Conservation (phyloP, 139 green algal species). For the Chlorella sorokiniana region DNA sequence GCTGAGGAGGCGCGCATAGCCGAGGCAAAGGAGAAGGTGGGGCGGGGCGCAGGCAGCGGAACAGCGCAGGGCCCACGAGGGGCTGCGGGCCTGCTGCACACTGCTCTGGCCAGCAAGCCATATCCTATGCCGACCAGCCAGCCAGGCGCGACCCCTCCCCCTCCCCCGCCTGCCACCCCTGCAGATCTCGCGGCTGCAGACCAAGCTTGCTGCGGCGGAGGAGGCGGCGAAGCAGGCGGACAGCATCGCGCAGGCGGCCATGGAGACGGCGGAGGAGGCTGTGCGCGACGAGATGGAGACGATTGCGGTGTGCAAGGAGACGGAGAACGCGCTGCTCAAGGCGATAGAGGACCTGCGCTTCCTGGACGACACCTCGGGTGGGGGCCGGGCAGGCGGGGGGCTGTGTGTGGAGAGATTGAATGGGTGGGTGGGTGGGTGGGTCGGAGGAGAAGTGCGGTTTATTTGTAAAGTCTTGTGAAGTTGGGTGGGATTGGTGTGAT, state of each 20-base stretch:
- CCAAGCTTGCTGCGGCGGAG: slow-evolving; percentile 31
- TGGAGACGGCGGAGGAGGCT: slow-evolving; percentile 78
- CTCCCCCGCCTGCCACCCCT: not conserved
- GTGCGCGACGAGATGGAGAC: slow-evolving; percentile 86
- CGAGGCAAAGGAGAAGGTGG: slow-evolving; percentile 39
- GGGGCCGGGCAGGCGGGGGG: not conserved
- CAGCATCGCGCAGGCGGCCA: slow-evolving; percentile 66
- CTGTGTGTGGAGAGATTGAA: not conserved
- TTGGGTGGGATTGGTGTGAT: not conserved
- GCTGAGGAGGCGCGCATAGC: slow-evolving; percentile 2
- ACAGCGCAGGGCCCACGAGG: not conserved
- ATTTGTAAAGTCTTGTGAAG: not conserved
- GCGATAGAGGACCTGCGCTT: slow-evolving; percentile 64
- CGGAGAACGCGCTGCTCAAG: slow-evolving; percentile 64
- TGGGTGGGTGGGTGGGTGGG: not conserved
- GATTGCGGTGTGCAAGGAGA: slow-evolving; percentile 63
- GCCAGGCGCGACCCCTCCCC: too few species aligned
- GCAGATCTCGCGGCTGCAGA: slow-evolving; percentile 32
- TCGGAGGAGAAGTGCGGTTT: not conserved
- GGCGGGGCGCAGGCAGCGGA: not conserved
- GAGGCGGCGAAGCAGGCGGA: slow-evolving; percentile 53
- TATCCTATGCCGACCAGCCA: too few species aligned
- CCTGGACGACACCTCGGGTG: slow-evolving; percentile 37
- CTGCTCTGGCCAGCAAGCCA: too few species aligned
- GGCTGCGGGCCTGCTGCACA: too few species aligned